Conservation (phyloP, 371 early-diverging fungal species). For the Mucor circinelloides region DNA sequence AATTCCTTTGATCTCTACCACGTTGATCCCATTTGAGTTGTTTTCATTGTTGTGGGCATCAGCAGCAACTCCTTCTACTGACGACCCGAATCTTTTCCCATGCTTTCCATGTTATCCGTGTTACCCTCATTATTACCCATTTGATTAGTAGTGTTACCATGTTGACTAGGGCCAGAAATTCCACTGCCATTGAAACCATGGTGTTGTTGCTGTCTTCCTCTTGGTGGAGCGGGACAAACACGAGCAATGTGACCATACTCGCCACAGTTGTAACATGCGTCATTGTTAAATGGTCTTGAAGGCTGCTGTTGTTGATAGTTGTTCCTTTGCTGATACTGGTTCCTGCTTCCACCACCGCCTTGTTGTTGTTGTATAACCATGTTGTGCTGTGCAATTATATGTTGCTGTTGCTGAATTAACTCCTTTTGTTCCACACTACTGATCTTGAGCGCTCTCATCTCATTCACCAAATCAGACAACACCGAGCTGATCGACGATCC, state of each 20-base stretch:
- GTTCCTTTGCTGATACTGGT: not conserved
- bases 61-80: slow-evolving; percentile 8
- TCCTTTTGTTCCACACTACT: not conserved
- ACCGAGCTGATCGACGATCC: not conserved
- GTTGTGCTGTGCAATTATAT: not conserved
- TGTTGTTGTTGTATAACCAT: not conserved
- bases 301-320: not conserved
- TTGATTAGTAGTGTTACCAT: not conserved
- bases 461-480: not conserved
- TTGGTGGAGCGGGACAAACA: not conserved
- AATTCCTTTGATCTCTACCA: not conserved
- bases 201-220: not conserved
- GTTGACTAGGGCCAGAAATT: too few species aligned
- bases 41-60: not conserved
- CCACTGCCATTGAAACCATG: not conserved
- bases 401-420: not conserved
- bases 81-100: slow-evolving; percentile 8
- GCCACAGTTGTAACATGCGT: not conserved
- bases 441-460: not conserved
- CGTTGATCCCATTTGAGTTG: not conserved
- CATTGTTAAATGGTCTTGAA: not conserved
- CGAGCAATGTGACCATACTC: not conserved
- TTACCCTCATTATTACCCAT: not conserved
- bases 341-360: too few species aligned
- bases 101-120: not conserved